Evolutionary conservation across 805 yeast species (phyloP).

Genomic region (fission yeast (Schizosaccharomyces pombe)): DNA sequence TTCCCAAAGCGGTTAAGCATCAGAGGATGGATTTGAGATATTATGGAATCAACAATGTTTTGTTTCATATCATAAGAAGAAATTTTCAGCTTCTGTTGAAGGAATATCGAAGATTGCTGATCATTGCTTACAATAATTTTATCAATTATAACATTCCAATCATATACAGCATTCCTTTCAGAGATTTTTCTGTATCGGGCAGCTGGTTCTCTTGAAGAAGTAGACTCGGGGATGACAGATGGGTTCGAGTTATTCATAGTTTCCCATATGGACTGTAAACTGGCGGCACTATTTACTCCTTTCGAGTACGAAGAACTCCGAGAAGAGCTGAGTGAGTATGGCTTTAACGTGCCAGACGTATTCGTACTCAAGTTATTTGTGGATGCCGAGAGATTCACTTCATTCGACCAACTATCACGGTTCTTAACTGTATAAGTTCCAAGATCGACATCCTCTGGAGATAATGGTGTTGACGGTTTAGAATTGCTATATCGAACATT

Average conservation of each 20-base stretch:
- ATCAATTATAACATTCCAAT: slow-evolving; percentile 12
- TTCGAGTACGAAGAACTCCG: background rate
- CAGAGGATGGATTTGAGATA: slow-evolving; percentile 13
- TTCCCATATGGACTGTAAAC: background rate
- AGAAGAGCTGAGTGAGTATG: background rate
- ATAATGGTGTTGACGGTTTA: too few relatives aligned
- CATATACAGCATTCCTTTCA: slow-evolving; percentile 1
- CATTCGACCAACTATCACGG: background rate
- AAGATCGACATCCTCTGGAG: too few relatives aligned
- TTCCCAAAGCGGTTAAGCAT: slow-evolving; percentile 22
- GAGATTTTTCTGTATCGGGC: background rate
- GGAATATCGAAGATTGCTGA: slow-evolving; percentile 21
- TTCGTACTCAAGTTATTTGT: background rate
- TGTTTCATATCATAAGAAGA: slow-evolving; percentile 15
- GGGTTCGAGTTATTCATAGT: background rate
- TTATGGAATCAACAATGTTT: slow-evolving; percentile 14
- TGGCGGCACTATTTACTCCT: background rate
- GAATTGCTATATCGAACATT: too few relatives aligned
- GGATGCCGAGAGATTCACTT: background rate
- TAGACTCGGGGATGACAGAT: background rate
- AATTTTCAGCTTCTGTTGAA: slow-evolving; percentile 19
- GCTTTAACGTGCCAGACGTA: background rate
- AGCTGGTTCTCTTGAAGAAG: background rate
- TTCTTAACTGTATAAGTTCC: too few relatives aligned
- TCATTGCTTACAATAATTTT: slow-evolving; percentile 17